Evolutionary conservation across 352 stramenopile species (phyloP), one percentile per base, ranked within the genome.

Genomic region (Globisporangium cylindrosporum): DNA sequence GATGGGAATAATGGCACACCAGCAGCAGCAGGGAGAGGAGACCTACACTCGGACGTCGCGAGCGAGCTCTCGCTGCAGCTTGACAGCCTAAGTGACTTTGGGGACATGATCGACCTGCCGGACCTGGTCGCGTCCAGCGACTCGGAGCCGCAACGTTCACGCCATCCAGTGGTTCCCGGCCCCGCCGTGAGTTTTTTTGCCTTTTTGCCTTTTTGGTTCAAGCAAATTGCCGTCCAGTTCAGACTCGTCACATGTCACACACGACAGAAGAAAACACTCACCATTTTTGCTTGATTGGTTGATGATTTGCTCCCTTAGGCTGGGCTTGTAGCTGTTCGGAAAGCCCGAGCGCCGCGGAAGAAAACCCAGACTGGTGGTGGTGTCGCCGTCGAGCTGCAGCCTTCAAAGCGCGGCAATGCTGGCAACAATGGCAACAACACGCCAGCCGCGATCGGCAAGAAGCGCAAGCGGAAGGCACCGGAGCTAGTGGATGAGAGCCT

Each of bases 21-120:
- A 32, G 4, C 29, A 32, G 29, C 12, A 48, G 5, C 41, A 29
- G 43, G 43, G 0, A 62, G 41, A n/a, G 73, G 76, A 12, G 29
- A 82, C 12, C 36, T 84, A 1, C 67, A 76, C 3, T 59, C 72
- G 9, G 76, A 80, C 36, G 34, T 68, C 18, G 60, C 57, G 34
- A 79, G 58, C 55, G 76, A 84, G 41, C 53, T 70, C 20, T 60
- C 70, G 53, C 63, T 84, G 20, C 74, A 81, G 49, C 69, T 86
- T 20, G 78, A 86, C 62, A 80, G 71, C 32, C 63, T 86, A 24
- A 88, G 78, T 38, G 78, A 88, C 64, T 77, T 86, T 64, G 76
- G 81, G 48, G 80, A 86, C 49, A 80, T 84, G 46, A 85, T 88
- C 57, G 73, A 88, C 55, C 73, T 88, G 1, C 76, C 78, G n/a